phyloP scores from a whole-genome alignment of 2,329 filamentous ascomycete genomes.

The Pleomassaria siparia region DNA sequence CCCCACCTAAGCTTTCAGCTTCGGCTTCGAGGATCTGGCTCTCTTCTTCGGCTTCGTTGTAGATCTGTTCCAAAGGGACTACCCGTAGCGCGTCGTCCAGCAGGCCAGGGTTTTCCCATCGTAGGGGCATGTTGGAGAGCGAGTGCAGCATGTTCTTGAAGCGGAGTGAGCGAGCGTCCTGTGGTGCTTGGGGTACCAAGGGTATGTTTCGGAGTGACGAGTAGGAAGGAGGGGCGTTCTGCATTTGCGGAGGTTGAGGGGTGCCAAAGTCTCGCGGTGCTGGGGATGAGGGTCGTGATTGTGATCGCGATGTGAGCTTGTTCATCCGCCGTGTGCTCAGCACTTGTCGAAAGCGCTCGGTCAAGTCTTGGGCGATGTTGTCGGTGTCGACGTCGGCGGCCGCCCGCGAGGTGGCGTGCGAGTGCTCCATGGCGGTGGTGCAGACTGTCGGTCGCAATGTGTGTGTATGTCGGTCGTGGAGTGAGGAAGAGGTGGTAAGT shows the following conservation, averaged over 20 bases:
- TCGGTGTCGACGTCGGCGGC: conserved; percentile 29
- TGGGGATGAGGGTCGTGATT: conserved; percentile 63
- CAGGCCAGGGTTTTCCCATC: conserved; percentile 94
- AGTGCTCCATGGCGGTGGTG: conserved; percentile 36
- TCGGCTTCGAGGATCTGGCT: conserved; percentile 83
- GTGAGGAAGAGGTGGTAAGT: conserved; percentile 8
- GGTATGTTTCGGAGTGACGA: conserved; percentile 65
- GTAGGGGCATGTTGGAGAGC: conserved; percentile 82
- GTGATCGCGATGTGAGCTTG: conserved; percentile 66
- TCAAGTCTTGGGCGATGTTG: conserved; percentile 69
- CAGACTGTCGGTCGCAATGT: conserved; percentile 6
- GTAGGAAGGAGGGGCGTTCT: conserved; percentile 58
- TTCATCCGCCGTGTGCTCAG: conserved; percentile 86
- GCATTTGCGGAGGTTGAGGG: conserved; percentile 39
- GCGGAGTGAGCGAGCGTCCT: conserved; percentile 50
- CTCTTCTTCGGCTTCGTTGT: conserved; percentile 92
- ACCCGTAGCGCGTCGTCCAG: conserved; percentile 86
- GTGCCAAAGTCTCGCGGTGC: conserved; percentile 51
- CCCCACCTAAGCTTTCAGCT: conserved; percentile 82
- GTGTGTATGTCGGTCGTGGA: conserved; percentile 20
- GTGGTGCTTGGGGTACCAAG: conserved; percentile 72
- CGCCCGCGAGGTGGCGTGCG: conserved; percentile 31
- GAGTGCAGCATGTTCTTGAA: conserved; percentile 75
- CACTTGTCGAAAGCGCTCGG: conserved; percentile 81
- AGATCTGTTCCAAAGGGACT: conserved; percentile 88